Base-by-base conservation (phyloP, 352 stramenopile genomes). In the Saprolegnia parasitica region DNA sequence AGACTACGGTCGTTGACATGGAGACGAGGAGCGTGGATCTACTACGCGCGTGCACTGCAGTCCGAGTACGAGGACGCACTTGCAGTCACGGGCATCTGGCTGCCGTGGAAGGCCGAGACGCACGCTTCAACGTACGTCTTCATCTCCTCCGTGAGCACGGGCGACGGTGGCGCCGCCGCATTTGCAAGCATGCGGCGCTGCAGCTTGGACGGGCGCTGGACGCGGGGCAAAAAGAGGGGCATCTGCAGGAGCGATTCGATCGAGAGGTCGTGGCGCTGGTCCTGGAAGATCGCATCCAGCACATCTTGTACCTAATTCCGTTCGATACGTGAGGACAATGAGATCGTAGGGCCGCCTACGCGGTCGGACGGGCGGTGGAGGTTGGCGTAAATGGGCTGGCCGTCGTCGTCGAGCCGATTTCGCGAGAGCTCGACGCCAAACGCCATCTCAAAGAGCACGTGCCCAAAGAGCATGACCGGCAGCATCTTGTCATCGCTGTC, bases 381-480 rank as follows among this genome's bases (percentile, higher is more conserved):
- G 16, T 35, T 55, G 20, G 32, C 58, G 45, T 39, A 55, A 0
- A 39, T 16, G 3, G 49, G 10, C 8, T n/a, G n/a, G 39, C 58
- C 58, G 45, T 66, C 40, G 5, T 24, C 20, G 15, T 46, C 20
- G 26, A 66, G 29, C 37, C 58, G 58, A 9, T 29, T 55, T 20
- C 37, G 37, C 20, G 58, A 24, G n/a, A 35, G 49, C 24, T 66
- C 58, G 37, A 18, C 20, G 15, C 58, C 58, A 66, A 66, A 66
- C 5, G 49, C 58, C 58, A 66, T 66, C 20, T 66, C 58, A 66
- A 66, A 66, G 58, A 66, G 21, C 5, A 66, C 15, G 4, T 55
- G 40, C 10, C 37, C 58, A 66, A 66, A 66, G 10, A 66, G 45
- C 6, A 5, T 23, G 23, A 66, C 20, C 5, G 58, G 58, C 18